These are phyloP conservation scores for Fallopia convolvulus DNA, from an alignment of 148 eudicot species.

Conservation along the genomic window DNA sequence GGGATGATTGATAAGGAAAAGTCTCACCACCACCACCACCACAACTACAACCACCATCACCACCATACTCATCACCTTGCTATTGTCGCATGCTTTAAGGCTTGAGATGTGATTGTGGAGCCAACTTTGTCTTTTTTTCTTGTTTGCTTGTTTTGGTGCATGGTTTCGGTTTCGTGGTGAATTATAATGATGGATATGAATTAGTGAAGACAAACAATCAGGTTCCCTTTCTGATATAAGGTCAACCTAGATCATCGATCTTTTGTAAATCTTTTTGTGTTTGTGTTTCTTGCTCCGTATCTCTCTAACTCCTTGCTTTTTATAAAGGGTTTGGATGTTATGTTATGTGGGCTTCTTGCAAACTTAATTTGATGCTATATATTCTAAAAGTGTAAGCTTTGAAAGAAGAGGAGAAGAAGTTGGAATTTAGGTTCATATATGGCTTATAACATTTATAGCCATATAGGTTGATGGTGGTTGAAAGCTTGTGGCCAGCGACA, in stretches of 20 bases:
- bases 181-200: too few relatives aligned
- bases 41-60: conserved; percentile 4
- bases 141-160: too few relatives aligned
- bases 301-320: background rate
- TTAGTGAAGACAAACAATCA: too few relatives aligned
- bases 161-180: too few relatives aligned
- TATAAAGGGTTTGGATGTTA: background rate
- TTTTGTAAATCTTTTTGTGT: too few relatives aligned
- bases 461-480: too few relatives aligned
- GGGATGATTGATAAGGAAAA: conserved; percentile 31
- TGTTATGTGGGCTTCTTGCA: background rate
- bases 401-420: background rate
- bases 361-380: background rate
- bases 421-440: background rate
- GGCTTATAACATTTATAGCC: background rate
- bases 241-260: too few relatives aligned
- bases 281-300: too few relatives aligned
- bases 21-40: background rate
- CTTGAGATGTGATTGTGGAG: conserved; percentile 16
- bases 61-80: conserved; percentile 21
- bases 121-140: background rate
- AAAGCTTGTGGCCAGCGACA: too few relatives aligned
- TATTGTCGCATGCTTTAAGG: conserved; percentile 41
- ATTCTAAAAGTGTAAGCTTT: background rate
- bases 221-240: too few relatives aligned